phyloP scores from a whole-genome alignment of 1,284 basidiomycete species.

The Papiliotrema flavescens region DNA sequence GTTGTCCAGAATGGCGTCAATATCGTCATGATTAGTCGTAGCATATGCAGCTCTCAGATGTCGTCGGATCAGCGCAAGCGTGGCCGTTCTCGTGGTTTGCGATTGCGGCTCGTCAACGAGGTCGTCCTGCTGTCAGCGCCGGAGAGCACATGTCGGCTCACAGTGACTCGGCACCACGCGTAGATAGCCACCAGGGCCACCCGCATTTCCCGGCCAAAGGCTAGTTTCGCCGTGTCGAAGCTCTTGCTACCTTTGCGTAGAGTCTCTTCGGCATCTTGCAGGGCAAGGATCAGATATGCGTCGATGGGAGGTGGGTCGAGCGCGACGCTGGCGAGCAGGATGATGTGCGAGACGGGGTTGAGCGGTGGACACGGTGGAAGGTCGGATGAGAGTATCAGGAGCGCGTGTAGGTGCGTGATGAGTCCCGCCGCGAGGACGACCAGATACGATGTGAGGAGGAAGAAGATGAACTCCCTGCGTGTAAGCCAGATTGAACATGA shows the following conservation, averaged over 20 bases:
- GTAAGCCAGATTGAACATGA: background rate
- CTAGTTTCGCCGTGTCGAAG: conserved; percentile 39
- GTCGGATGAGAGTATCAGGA: conserved; percentile 25
- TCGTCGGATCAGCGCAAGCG: conserved; percentile 19
- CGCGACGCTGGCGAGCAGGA: conserved; percentile 26
- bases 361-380: conserved; percentile 34
- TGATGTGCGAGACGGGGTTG: conserved; percentile 29
- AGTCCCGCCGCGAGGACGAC: conserved; percentile 32
- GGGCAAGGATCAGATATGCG: conserved; percentile 12
- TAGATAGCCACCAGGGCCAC: conserved; percentile 40
- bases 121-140: conserved; percentile 22
- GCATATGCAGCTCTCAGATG: conserved; percentile 27
- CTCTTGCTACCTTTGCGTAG: conserved; percentile 38
- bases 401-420: conserved; percentile 37
- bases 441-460: conserved; percentile 36
- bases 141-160: conserved; percentile 13
- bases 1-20: conserved; percentile 13
- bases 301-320: conserved; percentile 29
- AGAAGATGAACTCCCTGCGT: conserved; percentile 38
- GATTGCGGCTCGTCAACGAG: conserved; percentile 25
- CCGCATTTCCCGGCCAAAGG: conserved; percentile 39
- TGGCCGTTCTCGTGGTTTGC: conserved; percentile 1
- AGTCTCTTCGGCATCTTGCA: conserved; percentile 29
- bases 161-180: conserved; percentile 42
- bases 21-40: conserved; percentile 3